Conservation (phyloP, 805 yeast species). For the Wickerhamomyces queroliae region DNA sequence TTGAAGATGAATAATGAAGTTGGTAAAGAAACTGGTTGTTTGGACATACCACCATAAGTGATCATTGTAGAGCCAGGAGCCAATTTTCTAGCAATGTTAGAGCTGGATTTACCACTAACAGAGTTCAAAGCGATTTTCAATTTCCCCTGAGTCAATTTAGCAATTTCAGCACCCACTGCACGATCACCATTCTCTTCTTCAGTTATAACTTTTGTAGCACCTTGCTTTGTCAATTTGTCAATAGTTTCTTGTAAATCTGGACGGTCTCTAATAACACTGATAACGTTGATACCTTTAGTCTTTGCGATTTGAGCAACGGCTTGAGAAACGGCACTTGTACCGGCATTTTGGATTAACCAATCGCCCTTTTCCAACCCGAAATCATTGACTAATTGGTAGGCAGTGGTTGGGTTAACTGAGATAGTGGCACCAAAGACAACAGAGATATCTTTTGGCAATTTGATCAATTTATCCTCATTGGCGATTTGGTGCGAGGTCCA, state of each 20-base stretch:
- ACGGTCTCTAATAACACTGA: conserved; percentile 85
- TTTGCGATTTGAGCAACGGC: conserved; percentile 86
- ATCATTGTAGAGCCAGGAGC: conserved; percentile 69
- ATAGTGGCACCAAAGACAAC: conserved; percentile 78
- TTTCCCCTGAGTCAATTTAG: conserved; percentile 43
- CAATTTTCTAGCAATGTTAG: conserved; percentile 80
- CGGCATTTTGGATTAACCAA: conserved; percentile 96
- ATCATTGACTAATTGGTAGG: conserved; percentile 79
- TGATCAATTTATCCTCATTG: conserved; percentile 44
- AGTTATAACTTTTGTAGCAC: conserved; percentile 84
- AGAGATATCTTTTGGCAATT: conserved; percentile 44
- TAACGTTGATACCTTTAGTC: conserved; percentile 71
- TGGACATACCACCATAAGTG: conserved; percentile 97
- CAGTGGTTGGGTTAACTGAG: conserved; percentile 89
- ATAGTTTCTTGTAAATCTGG: conserved; percentile 62
- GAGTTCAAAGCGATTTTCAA: conserved; percentile 83
- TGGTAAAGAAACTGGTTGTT: conserved; percentile 89
- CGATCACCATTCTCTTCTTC: conserved; percentile 76
- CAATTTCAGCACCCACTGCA: conserved; percentile 56
- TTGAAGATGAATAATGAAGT: conserved; percentile 88
- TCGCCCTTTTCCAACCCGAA: conserved; percentile 45
- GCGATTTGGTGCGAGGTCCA: conserved; percentile 82
- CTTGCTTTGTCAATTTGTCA: conserved; percentile 50
- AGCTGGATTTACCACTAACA: conserved; percentile 85
- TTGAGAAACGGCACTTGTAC: conserved; percentile 91